Evolutionary conservation across 1,139 yeast species (phyloP).

Genomic region (Lodderomyces oxycetoniae): DNA sequence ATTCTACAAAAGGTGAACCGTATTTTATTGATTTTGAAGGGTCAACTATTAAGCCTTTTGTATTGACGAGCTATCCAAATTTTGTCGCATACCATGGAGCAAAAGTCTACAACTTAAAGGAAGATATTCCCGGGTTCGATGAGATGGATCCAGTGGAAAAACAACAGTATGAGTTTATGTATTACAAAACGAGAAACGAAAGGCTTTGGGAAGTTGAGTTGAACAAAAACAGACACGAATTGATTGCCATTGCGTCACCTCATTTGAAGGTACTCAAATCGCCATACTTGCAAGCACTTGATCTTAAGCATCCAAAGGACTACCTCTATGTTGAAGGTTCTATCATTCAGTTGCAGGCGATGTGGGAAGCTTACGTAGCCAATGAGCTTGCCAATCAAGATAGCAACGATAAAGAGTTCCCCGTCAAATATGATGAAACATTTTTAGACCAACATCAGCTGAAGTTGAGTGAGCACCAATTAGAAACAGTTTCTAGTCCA

Average conservation of each 20-base stretch:
- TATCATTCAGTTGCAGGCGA: conserved; percentile 65
- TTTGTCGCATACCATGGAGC: conserved; percentile 87
- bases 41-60: conserved; percentile 72
- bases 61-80: conserved; percentile 71
- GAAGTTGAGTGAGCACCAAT: conserved; percentile 63
- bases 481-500: conserved; percentile 64
- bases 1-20: conserved; percentile 30
- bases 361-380: conserved; percentile 69
- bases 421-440: conserved; percentile 54
- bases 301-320: conserved; percentile 59
- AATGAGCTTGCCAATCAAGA: conserved; percentile 47
- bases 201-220: conserved; percentile 78
- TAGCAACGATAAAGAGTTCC: conserved; percentile 45
- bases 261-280: conserved; percentile 64
- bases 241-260: conserved; percentile 77
- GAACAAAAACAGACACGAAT: conserved; percentile 57
- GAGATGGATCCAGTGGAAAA: conserved; percentile 66
- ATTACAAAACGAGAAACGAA: conserved; percentile 86
- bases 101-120: conserved; percentile 67
- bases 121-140: conserved; percentile 70
- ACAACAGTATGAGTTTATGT: conserved; percentile 79
- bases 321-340: conserved; percentile 63
- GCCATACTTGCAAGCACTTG: conserved; percentile 63
- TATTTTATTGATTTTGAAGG: conserved; percentile 79
- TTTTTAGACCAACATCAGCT: conserved; percentile 53